Conservation (phyloP, 2,329 filamentous ascomycete genomes). For the Fusarium pseudocircinatum region DNA sequence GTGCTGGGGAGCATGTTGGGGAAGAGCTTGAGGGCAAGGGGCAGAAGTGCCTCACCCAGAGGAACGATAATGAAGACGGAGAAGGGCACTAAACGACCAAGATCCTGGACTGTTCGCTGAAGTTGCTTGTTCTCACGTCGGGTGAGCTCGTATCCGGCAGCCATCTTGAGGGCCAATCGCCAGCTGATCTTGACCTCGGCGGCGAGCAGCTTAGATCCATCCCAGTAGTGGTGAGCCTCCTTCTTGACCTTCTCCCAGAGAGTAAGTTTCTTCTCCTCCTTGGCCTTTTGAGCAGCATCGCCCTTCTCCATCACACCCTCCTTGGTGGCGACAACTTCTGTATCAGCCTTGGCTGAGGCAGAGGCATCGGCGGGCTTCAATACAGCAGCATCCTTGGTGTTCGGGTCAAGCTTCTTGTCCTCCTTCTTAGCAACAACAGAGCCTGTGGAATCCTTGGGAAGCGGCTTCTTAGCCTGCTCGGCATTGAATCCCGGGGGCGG, state of each 20-base stretch:
- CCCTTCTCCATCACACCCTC: constrained; percentile 69
- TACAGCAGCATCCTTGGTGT: constrained; percentile 14
- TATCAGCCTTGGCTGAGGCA: constrained; percentile 49
- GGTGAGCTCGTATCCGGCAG: constrained; percentile 94
- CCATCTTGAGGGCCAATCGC: constrained; percentile 94
- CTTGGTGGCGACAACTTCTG: constrained; percentile 59
- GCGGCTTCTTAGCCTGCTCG: constrained; percentile 87
- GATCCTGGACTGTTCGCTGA: constrained; percentile 90
- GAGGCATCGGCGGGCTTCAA: constrained; percentile 40
- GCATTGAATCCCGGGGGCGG: constrained; percentile 92
- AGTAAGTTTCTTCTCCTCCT: constrained; percentile 87
- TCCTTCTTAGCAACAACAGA: constrained; percentile 49
- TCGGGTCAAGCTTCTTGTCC: constrained; percentile 46
- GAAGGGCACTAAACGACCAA: constrained; percentile 92
- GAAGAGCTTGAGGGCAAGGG: constrained; percentile 92
- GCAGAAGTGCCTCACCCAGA: constrained; percentile 91
- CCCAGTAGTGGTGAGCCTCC: constrained; percentile 95
- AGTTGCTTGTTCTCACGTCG: constrained; percentile 93
- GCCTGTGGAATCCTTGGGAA: constrained; percentile 64
- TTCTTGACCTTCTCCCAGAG: constrained; percentile 94
- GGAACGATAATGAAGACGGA: constrained; percentile 97
- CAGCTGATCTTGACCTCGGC: constrained; percentile 94
- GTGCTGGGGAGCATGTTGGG: constrained; percentile 97
- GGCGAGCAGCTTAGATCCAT: constrained; percentile 93
- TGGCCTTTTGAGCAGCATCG: constrained; percentile 64